These are phyloP conservation scores for Eucalyptus fibrosa DNA, from an alignment of 345 rosid species.

Conservation along the genomic window DNA sequence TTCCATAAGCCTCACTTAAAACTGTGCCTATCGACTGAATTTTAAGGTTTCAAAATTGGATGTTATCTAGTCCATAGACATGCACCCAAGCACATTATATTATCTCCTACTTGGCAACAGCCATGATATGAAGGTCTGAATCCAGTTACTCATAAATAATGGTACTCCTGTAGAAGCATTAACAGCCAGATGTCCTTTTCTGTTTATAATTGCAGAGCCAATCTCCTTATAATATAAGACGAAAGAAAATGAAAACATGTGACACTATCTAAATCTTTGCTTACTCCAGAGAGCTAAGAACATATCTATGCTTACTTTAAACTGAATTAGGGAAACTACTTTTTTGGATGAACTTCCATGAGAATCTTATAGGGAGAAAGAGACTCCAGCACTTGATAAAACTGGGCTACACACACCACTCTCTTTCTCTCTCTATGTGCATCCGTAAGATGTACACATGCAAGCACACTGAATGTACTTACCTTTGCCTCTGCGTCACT, in stretches of 20 bases:
- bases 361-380: background rate
- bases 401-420: background rate
- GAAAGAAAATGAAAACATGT: background rate
- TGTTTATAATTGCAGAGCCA: background rate
- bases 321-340: background rate
- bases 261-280: background rate
- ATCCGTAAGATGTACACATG: background rate
- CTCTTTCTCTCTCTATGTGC: background rate
- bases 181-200: background rate
- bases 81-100: background rate
- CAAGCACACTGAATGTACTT: background rate
- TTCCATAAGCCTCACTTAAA: background rate
- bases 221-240: background rate
- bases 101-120: background rate
- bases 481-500: conserved; percentile 41
- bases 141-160: background rate
- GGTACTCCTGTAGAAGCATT: background rate
- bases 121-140: background rate
- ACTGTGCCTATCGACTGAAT: background rate
- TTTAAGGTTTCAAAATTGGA: background rate
- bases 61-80: background rate
- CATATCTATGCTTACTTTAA: background rate
- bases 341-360: background rate
- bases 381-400: background rate
- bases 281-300: background rate